A percentile compares a stretch with the other conserved stretches of the same genome.
Evolutionary conservation across 345 rosid species (phyloP).

Genomic region (Salix exigua): DNA sequence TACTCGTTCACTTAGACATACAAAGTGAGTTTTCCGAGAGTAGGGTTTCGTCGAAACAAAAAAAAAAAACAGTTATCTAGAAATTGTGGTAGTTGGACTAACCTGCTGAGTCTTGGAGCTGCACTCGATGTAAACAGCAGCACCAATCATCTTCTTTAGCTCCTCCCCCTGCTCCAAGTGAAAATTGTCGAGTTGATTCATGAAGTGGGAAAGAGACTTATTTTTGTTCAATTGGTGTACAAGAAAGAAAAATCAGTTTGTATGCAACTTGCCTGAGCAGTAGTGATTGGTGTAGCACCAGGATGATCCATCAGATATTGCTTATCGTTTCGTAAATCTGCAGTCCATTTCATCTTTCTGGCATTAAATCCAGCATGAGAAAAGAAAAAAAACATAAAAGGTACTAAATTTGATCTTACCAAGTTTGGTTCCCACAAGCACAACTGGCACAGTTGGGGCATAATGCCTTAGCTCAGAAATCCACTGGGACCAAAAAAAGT

Average conservation of each 20-base stretch:
- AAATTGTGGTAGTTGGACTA: background rate
- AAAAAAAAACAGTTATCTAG: background rate
- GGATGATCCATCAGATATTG: constrained; percentile 49
- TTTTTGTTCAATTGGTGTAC: background rate
- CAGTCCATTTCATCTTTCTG: background rate
- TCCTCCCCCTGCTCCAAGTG: constrained; percentile 43
- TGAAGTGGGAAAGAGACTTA: background rate
- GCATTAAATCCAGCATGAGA: background rate
- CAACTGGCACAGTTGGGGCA: constrained; percentile 51
- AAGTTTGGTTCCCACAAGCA: constrained; percentile 52
- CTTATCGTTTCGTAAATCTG: constrained; percentile 51
- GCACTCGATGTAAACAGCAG: constrained; percentile 49
- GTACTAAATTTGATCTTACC: constrained; percentile 21
- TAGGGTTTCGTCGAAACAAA: no score
- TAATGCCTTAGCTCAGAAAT: constrained; percentile 53
- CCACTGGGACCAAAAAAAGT: constrained; percentile 29
- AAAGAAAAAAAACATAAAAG: background rate
- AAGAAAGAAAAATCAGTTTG: background rate
- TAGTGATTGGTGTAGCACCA: constrained; percentile 37
- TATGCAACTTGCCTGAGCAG: constrained; percentile 29
- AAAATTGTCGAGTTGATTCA: background rate
- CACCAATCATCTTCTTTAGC: constrained; percentile 49
- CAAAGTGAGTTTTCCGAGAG: no score
- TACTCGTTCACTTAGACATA: no score
- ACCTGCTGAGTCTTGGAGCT: constrained; percentile 59